These are phyloP conservation scores for Diutina pseudorugosa DNA, from an alignment of 1,139 yeast genomes.

Conservation along the genomic window DNA sequence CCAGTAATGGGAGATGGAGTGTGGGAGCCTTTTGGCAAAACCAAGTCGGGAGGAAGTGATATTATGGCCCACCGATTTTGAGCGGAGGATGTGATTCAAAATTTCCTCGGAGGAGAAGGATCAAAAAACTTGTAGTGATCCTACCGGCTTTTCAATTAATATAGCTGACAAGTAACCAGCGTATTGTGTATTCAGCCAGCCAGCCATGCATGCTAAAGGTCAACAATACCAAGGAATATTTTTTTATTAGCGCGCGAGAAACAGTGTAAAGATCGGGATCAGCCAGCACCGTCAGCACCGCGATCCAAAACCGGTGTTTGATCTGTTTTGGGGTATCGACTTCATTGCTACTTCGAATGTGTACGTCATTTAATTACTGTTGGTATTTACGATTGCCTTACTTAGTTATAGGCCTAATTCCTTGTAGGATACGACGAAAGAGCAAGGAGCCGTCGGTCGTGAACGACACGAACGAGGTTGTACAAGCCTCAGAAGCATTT, in stretches of 20 bases:
- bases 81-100: neutral
- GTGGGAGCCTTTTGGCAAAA: neutral
- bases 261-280: neutral
- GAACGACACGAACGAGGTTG: neutral
- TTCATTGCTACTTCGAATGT: neutral
- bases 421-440: no score
- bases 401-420: no score
- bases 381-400: no score
- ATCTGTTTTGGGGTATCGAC: neutral
- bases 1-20: neutral
- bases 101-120: neutral
- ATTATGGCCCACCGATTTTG: neutral
- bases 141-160: neutral
- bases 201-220: constrained; percentile 1
- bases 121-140: neutral
- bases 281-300: neutral
- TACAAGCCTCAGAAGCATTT: neutral
- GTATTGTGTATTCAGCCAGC: neutral
- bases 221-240: neutral
- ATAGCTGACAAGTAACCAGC: neutral
- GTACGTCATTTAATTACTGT: no score
- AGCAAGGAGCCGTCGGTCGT: no score
- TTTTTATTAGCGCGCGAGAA: neutral
- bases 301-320: neutral
- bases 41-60: neutral